Evolutionary conservation across 306 rosid genomes (phyloP).

Genomic region (Quercus wislizeni): DNA sequence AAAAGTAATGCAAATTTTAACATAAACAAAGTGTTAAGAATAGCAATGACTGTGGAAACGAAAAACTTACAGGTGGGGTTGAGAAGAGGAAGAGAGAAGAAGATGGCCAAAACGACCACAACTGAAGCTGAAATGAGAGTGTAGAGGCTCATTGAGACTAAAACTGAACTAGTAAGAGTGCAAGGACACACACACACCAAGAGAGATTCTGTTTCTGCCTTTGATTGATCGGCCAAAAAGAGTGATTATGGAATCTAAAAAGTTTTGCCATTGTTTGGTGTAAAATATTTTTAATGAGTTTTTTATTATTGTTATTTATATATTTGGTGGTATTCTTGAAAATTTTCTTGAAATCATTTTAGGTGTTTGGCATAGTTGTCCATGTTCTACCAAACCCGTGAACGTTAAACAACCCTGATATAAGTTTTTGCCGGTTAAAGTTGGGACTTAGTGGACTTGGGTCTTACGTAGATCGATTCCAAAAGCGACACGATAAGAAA

Average conservation of each 20-base stretch:
- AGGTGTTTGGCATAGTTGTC: too few species aligned
- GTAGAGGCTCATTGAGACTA: conserved; percentile 12
- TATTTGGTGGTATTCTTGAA: too few species aligned
- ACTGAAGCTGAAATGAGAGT: conserved; percentile 25
- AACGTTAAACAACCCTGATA: accelerated
- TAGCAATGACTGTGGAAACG: not conserved
- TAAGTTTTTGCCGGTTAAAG: accelerated
- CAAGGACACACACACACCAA: too few species aligned
- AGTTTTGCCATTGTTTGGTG: too few species aligned
- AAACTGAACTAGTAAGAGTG: not conserved
- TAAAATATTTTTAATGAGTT: too few species aligned
- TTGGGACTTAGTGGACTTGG: accelerated
- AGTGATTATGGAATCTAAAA: too few species aligned
- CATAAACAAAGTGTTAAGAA: not conserved
- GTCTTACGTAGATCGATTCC: accelerated
- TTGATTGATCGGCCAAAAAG: too few species aligned
- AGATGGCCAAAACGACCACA: conserved; percentile 34
- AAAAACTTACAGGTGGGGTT: conserved; percentile 13
- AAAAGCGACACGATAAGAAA: too few species aligned
- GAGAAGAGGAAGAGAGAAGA: conserved; percentile 22
- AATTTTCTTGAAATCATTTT: too few species aligned
- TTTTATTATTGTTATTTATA: too few species aligned
- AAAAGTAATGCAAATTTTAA: not conserved
- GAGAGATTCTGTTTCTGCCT: too few species aligned
- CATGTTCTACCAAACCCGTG: accelerated